Conservation (phyloP, 164 flowering plant species). For the Sextonia rubra region DNA sequence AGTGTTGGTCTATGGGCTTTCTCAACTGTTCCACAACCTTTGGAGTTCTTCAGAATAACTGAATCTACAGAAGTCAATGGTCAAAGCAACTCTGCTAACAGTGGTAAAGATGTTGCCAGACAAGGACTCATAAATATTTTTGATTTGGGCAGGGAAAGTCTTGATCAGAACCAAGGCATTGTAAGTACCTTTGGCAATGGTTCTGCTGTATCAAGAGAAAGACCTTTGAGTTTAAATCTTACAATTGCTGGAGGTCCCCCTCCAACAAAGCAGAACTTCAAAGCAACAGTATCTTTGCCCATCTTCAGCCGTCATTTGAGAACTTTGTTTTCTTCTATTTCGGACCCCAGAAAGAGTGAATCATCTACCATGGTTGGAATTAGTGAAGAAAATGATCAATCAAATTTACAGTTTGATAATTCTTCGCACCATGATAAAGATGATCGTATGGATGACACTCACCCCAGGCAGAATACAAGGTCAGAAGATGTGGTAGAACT, state of each 20-base stretch:
- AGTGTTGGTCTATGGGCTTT: constrained; percentile 90
- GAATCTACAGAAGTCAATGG: constrained; percentile 46
- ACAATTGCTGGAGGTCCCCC: constrained; percentile 96
- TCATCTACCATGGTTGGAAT: constrained; percentile 1
- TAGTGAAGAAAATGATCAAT: constrained; percentile 12
- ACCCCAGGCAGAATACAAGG: constrained; percentile 10
- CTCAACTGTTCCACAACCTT: constrained; percentile 51
- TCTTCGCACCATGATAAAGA: constrained; percentile 13
- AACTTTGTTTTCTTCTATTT: constrained; percentile 42
- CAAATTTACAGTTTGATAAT: constrained; percentile 8
- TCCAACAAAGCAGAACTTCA: constrained; percentile 76
- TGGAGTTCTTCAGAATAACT: constrained; percentile 59
- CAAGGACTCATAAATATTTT: not conserved
- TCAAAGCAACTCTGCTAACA: constrained; percentile 17
- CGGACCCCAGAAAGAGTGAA: constrained; percentile 20
- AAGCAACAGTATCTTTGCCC: constrained; percentile 78
- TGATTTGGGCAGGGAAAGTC: not conserved
- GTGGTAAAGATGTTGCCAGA: constrained; percentile 9
- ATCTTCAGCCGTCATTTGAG: constrained; percentile 67
- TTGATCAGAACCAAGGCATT: constrained; percentile 3
- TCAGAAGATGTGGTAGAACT: constrained; percentile 14
- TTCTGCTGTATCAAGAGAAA: constrained; percentile 17
- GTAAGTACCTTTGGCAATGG: constrained; percentile 7
- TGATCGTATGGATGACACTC: constrained; percentile 7
- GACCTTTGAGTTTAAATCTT: constrained; percentile 33